These are phyloP conservation scores for Akanthomyces dipterigenus DNA, from an alignment of 2,329 filamentous ascomycete genomes.

Conservation along the genomic window DNA sequence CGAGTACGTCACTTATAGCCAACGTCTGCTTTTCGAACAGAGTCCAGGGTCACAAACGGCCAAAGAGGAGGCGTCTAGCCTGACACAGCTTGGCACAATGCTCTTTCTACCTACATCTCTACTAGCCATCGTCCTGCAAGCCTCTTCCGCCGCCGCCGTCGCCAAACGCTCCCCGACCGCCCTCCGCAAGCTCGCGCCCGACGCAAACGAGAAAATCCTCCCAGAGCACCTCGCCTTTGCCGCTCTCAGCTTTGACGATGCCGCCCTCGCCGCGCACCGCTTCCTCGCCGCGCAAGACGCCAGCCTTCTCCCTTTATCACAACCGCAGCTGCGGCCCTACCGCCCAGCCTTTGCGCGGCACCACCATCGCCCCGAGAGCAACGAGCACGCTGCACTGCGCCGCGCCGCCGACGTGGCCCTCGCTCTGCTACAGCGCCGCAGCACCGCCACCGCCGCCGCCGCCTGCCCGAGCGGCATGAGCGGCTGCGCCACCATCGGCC, in stretches of 20 bases:
- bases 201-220: conserved; percentile 68
- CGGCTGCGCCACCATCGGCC: conserved; percentile 56
- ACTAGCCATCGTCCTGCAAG: conserved; percentile 37
- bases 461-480: conserved; percentile 63
- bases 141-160: conserved; percentile 24
- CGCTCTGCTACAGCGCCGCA: conserved; percentile 44
- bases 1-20: too few relatives aligned
- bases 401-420: conserved; percentile 42
- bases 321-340: conserved; percentile 24
- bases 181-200: conserved; percentile 64
- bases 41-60: background rate
- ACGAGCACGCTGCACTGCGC: conserved; percentile 20
- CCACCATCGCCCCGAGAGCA: conserved; percentile 20
- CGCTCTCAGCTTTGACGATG: conserved; percentile 22
- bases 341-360: conserved; percentile 48
- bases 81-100: conserved; percentile 32
- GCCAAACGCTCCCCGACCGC: conserved; percentile 45
- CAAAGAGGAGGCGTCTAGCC: conserved; percentile 17
- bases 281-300: conserved; percentile 23
- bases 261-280: conserved; percentile 25
- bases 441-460: conserved; percentile 35
- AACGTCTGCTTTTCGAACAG: background rate
- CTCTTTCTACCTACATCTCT: conserved; percentile 37
- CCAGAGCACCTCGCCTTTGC: conserved; percentile 56
- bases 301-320: conserved; percentile 9